Conservation (phyloP, 2,329 filamentous ascomycete genomes). For the Colletotrichum spaethianum region DNA sequence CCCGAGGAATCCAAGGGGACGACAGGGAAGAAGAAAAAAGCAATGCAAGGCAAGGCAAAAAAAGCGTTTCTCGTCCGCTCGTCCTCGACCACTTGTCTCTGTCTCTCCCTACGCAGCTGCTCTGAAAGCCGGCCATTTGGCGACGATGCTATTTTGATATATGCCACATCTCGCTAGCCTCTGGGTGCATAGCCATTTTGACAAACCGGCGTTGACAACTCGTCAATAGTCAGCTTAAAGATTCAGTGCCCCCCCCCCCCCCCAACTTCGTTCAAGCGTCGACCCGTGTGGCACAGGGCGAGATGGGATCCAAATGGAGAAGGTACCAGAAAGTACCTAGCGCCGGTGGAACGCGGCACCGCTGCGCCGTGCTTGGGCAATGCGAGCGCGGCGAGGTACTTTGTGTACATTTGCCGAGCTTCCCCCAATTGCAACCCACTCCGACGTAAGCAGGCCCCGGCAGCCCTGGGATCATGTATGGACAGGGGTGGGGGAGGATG, state of each 20-base stretch:
- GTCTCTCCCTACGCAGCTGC: conserved; percentile 1
- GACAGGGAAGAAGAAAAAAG: not conserved
- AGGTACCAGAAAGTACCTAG: conserved; percentile 16
- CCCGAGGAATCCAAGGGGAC: not conserved
- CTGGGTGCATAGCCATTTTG: not conserved
- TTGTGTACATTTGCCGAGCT: not conserved
- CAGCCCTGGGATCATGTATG: conserved; percentile 12
- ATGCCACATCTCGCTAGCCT: not conserved
- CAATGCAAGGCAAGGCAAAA: not conserved
- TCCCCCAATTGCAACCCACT: conserved; percentile 11
- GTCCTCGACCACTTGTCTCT: not conserved
- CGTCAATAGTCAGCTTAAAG: not conserved
- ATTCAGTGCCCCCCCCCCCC: too few relatives aligned
- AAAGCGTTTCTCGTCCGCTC: not conserved
- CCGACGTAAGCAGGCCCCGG: conserved; percentile 11
- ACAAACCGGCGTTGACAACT: not conserved
- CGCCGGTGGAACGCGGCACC: not conserved
- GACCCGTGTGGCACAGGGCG: not conserved
- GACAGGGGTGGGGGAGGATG: not conserved
- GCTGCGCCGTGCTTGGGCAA: conserved; percentile 3
- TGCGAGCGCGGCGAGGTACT: not conserved
- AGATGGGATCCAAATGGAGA: not conserved
- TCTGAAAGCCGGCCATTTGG: not conserved
- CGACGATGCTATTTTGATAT: not conserved
- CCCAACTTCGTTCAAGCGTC: not conserved